Percentiles rank a stretch among this genome's conserved stretches.
Evolutionary conservation across 164 flowering plant species (phyloP).

Genomic region (Nymphaea thermarum): DNA sequence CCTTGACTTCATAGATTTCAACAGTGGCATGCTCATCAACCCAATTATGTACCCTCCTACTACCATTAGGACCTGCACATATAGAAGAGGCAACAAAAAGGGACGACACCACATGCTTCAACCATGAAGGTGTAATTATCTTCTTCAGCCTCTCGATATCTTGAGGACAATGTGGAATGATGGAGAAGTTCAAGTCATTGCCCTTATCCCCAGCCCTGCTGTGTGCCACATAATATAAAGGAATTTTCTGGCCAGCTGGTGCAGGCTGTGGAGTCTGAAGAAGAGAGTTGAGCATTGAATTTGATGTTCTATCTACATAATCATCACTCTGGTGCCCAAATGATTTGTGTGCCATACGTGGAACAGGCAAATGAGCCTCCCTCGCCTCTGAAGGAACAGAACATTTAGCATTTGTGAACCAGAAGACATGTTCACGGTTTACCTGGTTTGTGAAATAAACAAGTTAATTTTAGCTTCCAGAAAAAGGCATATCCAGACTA

Average conservation of each 20-base stretch:
- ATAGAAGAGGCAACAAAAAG: conserved; percentile 37
- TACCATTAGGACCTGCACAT: conserved; percentile 30
- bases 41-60: conserved; percentile 33
- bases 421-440: conserved; percentile 42
- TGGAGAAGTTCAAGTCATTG: conserved; percentile 77
- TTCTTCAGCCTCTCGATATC: conserved; percentile 67
- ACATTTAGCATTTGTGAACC: conserved; percentile 34
- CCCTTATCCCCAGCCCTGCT: conserved; percentile 97
- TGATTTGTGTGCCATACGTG: background rate
- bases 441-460: conserved; percentile 27
- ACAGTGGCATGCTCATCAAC: conserved; percentile 43
- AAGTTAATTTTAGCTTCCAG: background rate
- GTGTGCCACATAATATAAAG: conserved; percentile 66
- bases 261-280: conserved; percentile 26
- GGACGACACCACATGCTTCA: conserved; percentile 38
- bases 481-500: background rate
- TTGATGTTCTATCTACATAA: background rate
- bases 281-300: background rate
- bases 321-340: background rate
- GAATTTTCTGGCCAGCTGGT: conserved; percentile 50
- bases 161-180: conserved; percentile 69
- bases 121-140: conserved; percentile 71
- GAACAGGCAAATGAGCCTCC: background rate
- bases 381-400: conserved; percentile 4
- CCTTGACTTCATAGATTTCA: conserved; percentile 71